Conservation (phyloP, 2,329 filamentous ascomycete genomes). For the Bipolaris gigantea region DNA sequence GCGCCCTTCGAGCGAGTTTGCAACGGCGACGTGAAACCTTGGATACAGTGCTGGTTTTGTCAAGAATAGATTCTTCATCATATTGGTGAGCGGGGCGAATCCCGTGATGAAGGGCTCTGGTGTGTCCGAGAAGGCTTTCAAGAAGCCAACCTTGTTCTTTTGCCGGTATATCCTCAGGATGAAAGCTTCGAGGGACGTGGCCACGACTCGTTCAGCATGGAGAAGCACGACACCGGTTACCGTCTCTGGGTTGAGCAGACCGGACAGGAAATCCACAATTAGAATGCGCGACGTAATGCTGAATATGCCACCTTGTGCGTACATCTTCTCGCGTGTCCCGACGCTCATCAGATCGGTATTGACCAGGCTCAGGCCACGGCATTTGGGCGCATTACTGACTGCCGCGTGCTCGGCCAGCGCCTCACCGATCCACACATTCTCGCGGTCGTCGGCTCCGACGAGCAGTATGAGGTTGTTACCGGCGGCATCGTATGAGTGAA, state of each 20-base stretch:
- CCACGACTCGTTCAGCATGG: slow-evolving; percentile 82
- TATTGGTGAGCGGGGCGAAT: slow-evolving; percentile 83
- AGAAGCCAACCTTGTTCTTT: slow-evolving; percentile 88
- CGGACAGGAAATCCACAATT: slow-evolving; percentile 89
- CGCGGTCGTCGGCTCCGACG: slow-evolving; percentile 85
- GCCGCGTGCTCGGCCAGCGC: slow-evolving; percentile 93
- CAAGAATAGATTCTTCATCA: slow-evolving; percentile 91
- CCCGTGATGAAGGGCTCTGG: slow-evolving; percentile 88
- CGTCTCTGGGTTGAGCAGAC: slow-evolving; percentile 75
- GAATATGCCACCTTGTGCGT: slow-evolving; percentile 84
- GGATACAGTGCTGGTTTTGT: slow-evolving; percentile 89
- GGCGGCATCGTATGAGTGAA: slow-evolving; percentile 94
- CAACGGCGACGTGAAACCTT: slow-evolving; percentile 88
- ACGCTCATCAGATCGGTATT: slow-evolving; percentile 95
- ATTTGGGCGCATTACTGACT: slow-evolving; percentile 78
- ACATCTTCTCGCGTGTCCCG: slow-evolving; percentile 85
- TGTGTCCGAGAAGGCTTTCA: slow-evolving; percentile 94
- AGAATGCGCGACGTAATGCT: slow-evolving; percentile 95
- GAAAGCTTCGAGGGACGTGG: slow-evolving; percentile 91
- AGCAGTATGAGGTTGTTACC: slow-evolving; percentile 91
- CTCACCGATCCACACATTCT: slow-evolving; percentile 97
- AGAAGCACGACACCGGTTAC: slow-evolving; percentile 86
- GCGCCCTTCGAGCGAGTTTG: slow-evolving; percentile 84
- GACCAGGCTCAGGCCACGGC: slow-evolving; percentile 83
- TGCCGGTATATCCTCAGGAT: slow-evolving; percentile 92